These are phyloP conservation scores for Eutrema yunnanense DNA, from an alignment of 345 rosid genomes.

Conservation along the genomic window DNA sequence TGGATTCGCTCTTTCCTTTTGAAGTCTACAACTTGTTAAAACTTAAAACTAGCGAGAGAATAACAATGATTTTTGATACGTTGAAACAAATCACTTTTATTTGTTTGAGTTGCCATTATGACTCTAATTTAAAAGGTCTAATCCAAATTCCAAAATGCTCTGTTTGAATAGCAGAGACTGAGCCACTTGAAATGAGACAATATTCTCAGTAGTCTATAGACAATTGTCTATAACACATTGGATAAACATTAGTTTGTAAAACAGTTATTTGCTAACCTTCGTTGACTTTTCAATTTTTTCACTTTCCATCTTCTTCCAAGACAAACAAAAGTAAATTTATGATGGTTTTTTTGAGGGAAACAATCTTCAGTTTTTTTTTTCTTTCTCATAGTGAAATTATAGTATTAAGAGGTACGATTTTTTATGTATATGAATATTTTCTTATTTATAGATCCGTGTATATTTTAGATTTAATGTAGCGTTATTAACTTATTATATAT, in stretches of 20 bases:
- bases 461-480: no score
- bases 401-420: no score
- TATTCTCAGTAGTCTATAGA: not conserved
- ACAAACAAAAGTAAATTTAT: not conserved
- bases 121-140: not conserved
- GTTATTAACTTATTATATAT: no score
- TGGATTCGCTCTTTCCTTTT: not conserved
- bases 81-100: conserved; percentile 5
- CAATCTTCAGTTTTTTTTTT: not conserved
- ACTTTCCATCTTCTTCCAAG: conserved; percentile 13
- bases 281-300: not conserved
- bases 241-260: not conserved
- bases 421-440: no score
- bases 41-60: not conserved
- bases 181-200: not conserved
- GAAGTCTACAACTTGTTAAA: not conserved
- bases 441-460: no score
- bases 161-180: conserved; percentile 14
- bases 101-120: not conserved
- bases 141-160: conserved; percentile 21
- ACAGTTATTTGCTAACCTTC: not conserved
- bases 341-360: not conserved
- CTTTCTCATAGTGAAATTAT: no score
- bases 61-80: not conserved
- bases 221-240: not conserved